Percentiles rank a stretch among this genome's conserved stretches.
Conservation (phyloP, 2,329 filamentous ascomycete species). For the Arthrobotrys sinensis region DNA sequence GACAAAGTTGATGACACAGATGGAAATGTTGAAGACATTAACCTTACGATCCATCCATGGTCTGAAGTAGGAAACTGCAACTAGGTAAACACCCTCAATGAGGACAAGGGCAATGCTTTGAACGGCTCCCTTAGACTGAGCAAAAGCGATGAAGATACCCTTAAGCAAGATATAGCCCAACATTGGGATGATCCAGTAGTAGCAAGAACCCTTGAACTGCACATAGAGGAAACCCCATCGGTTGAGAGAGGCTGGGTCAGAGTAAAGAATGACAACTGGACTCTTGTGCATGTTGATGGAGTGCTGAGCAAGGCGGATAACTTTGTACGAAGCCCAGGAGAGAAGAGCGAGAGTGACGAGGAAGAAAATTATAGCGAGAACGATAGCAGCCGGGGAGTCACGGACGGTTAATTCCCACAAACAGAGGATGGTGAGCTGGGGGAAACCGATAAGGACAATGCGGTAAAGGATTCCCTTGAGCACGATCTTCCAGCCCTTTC, state of each 20-base stretch:
- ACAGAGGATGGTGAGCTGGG: slow-evolving; percentile 89
- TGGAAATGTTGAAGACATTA: slow-evolving; percentile 95
- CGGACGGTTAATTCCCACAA: slow-evolving; percentile 91
- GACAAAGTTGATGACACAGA: slow-evolving; percentile 89
- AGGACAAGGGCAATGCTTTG: slow-evolving; percentile 88
- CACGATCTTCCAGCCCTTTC: slow-evolving; percentile 92
- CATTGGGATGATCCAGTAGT: slow-evolving; percentile 91
- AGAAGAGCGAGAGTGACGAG: slow-evolving; percentile 83
- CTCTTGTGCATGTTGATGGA: slow-evolving; percentile 95
- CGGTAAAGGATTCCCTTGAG: slow-evolving; percentile 95
- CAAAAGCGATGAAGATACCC: slow-evolving; percentile 87
- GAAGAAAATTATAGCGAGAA: slow-evolving; percentile 90
- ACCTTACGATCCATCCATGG: slow-evolving; percentile 99
- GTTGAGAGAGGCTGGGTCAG: slow-evolving; percentile 92
- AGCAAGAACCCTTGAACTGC: slow-evolving; percentile 93
- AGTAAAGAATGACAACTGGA: slow-evolving; percentile 96
- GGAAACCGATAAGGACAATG: slow-evolving; percentile 88
- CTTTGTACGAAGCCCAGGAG: slow-evolving; percentile 89
- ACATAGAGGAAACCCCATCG: slow-evolving; percentile 99
- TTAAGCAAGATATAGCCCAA: slow-evolving; percentile 87
- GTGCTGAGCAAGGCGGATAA: slow-evolving; percentile 87
- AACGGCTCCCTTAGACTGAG: slow-evolving; percentile 78
- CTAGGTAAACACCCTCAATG: slow-evolving; percentile 83
- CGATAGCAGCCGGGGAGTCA: slow-evolving; percentile 88
- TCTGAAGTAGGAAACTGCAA: slow-evolving; percentile 82